These are phyloP conservation scores for Leptosphaerulina australis DNA, from an alignment of 2,329 filamentous ascomycete species.

Conservation along the genomic window DNA sequence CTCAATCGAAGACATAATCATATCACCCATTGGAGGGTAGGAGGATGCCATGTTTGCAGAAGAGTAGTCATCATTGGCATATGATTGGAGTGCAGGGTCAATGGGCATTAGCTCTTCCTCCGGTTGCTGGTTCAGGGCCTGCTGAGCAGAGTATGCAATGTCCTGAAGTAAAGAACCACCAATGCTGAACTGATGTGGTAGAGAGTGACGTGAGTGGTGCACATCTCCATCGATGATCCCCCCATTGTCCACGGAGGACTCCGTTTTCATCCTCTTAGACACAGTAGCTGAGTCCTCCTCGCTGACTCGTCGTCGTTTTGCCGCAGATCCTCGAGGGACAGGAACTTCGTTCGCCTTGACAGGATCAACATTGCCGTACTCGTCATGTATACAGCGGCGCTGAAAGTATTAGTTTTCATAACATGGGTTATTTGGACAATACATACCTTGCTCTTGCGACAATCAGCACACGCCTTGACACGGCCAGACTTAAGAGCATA, in stretches of 20 bases:
- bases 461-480: constrained; percentile 69
- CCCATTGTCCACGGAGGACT: constrained; percentile 31
- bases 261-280: constrained; percentile 38
- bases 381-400: constrained; percentile 71
- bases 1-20: constrained; percentile 45
- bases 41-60: constrained; percentile 21
- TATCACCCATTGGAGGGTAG: constrained; percentile 31
- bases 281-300: constrained; percentile 33
- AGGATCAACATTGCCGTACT: constrained; percentile 67
- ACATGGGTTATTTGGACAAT: neutral
- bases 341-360: constrained; percentile 67
- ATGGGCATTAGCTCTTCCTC: constrained; percentile 38
- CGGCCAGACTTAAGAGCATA: constrained; percentile 61
- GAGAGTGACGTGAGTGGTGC: constrained; percentile 30
- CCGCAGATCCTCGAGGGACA: constrained; percentile 63
- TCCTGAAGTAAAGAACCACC: constrained; percentile 32
- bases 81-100: constrained; percentile 37
- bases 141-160: constrained; percentile 40
- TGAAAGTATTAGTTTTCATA: constrained; percentile 42
- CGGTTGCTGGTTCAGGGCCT: constrained; percentile 29
- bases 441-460: constrained; percentile 70
- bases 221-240: constrained; percentile 32
- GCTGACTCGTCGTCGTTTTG: constrained; percentile 59
- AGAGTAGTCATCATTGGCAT: constrained; percentile 26
- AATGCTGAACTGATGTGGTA: constrained; percentile 30